Conservation (phyloP, 345 rosid species). For the Chamaenerion angustifolium region DNA sequence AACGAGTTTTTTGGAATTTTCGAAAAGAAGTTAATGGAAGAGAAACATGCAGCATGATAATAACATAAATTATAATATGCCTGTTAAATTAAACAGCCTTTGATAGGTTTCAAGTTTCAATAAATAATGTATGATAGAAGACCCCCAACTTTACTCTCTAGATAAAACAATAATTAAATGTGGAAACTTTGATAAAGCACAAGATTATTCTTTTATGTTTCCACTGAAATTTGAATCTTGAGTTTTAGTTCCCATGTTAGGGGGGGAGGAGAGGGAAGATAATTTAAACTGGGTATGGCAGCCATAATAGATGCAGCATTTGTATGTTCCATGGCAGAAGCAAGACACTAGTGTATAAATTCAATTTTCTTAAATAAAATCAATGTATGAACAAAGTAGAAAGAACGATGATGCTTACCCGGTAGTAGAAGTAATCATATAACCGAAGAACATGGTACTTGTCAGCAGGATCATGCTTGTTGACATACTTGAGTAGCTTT, state of each 20-base stretch:
- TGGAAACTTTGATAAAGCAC: too few relatives aligned
- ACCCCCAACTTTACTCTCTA: too few relatives aligned
- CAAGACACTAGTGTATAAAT: neutral
- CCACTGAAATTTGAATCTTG: too few relatives aligned
- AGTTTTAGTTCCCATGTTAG: too few relatives aligned
- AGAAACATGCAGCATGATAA: neutral
- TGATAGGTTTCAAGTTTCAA: too few relatives aligned
- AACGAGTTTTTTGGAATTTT: neutral
- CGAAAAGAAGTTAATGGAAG: neutral
- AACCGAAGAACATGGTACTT: slow-evolving; percentile 90
- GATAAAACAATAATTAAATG: neutral
- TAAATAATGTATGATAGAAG: too few relatives aligned
- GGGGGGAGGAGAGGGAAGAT: too few relatives aligned
- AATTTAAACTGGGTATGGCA: too few relatives aligned
- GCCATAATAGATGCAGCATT: too few relatives aligned
- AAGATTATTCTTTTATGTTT: too few relatives aligned
- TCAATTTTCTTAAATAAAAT: neutral
- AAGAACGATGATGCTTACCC: slow-evolving; percentile 38
- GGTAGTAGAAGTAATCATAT: slow-evolving; percentile 93
- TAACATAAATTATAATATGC: neutral
- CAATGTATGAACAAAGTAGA: neutral
- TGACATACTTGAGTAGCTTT: slow-evolving; percentile 92
- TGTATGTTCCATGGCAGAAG: too few relatives aligned
- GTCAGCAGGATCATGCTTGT: slow-evolving; percentile 98
- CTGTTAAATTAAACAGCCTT: too few relatives aligned